Conservation (phyloP, 495 filamentous ascomycete genomes). For the Copromyces sp. region DNA sequence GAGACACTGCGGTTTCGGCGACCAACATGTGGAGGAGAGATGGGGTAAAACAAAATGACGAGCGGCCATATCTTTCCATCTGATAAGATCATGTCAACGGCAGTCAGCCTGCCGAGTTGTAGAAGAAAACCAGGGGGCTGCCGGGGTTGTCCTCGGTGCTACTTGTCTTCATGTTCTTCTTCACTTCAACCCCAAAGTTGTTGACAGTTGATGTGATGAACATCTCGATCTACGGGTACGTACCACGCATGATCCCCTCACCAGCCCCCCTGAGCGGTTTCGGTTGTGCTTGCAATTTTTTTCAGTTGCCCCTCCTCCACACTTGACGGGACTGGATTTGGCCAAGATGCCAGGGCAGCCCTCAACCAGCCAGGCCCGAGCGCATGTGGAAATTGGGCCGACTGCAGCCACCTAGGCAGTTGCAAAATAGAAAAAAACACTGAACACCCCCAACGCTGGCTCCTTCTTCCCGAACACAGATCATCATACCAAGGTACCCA, state of each 20-base stretch:
- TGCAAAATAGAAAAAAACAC: conserved; percentile 5
- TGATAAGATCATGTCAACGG: not conserved
- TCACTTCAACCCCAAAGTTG: not conserved
- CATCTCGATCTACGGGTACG: not conserved
- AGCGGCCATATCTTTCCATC: not conserved
- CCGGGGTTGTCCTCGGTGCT: not conserved
- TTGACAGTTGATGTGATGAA: not conserved
- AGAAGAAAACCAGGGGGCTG: not conserved
- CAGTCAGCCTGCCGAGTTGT: not conserved
- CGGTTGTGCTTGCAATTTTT: conserved; percentile 24
- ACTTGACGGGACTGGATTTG: conserved; percentile 4
- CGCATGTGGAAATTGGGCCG: not conserved
- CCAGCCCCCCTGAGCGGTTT: conserved; percentile 20
- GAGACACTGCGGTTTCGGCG: not conserved
- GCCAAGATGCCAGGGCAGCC: conserved; percentile 8
- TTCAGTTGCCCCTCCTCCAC: conserved; percentile 21
- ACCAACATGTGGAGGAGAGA: not conserved
- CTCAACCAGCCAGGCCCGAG: not conserved
- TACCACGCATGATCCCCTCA: not conserved
- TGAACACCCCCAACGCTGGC: conserved; percentile 7
- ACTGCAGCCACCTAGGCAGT: not conserved
- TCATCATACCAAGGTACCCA: conserved; percentile 9
- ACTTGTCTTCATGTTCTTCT: not conserved
- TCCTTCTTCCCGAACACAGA: conserved; percentile 4
- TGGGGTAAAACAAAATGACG: not conserved